These are phyloP conservation scores for Auriscalpium vulgare DNA, from an alignment of 768 basidiomycete species.

Conservation along the genomic window DNA sequence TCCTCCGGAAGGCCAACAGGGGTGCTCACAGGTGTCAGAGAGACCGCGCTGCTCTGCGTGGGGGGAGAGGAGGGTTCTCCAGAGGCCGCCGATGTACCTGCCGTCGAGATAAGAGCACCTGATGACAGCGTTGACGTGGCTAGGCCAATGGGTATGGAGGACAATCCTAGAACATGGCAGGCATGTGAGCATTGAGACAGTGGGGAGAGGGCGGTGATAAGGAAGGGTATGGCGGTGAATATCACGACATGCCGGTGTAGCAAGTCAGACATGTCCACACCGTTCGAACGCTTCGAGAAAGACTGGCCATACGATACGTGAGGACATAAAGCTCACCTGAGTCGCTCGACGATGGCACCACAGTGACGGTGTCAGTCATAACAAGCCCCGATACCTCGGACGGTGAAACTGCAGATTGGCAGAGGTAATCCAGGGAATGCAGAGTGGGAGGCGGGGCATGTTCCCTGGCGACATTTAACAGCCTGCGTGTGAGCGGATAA, in stretches of 20 bases:
- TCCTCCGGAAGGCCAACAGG: too few relatives aligned
- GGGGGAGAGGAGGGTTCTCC: neutral
- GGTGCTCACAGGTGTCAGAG: too few relatives aligned
- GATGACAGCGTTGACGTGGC: neutral
- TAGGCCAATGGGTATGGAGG: too few relatives aligned
- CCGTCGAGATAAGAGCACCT: neutral
- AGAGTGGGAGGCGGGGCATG: slow-evolving; percentile 1
- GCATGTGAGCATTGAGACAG: too few relatives aligned
- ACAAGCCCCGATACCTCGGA: neutral
- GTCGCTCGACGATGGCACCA: neutral
- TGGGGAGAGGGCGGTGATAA: too few relatives aligned
- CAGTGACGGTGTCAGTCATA: neutral
- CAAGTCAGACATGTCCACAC: neutral
- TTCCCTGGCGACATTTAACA: slow-evolving; percentile 6
- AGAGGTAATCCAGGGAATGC: slow-evolving; percentile 2
- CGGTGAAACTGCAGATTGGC: neutral
- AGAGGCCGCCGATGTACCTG: neutral
- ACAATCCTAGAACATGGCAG: too few relatives aligned
- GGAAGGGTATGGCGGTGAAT: too few relatives aligned
- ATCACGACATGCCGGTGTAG: neutral
- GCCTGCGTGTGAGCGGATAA: slow-evolving; percentile 1
- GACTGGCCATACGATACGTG: too few relatives aligned
- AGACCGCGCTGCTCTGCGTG: neutral
- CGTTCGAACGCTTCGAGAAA: neutral
- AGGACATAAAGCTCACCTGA: slow-evolving; percentile 1